Percentiles rank a stretch among this genome's conserved stretches.
phyloP scores from a whole-genome alignment of 2,329 filamentous ascomycete genomes.

The Bisporella sp. region DNA sequence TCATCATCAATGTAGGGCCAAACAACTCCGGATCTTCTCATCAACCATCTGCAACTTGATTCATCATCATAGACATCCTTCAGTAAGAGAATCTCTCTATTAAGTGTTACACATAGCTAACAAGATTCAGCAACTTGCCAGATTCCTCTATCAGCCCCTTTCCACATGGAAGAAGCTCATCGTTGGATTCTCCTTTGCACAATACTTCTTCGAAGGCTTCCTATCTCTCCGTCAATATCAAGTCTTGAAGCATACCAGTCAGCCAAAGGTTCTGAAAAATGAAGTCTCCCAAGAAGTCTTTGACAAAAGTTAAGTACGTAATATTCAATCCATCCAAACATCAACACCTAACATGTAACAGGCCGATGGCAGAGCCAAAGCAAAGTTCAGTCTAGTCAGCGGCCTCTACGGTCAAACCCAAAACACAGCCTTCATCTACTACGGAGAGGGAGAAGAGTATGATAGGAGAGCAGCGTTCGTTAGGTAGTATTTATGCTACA shows the following conservation, averaged over 20 bases:
- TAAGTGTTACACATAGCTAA: no score
- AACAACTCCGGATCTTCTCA: no score
- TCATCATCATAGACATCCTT: no score
- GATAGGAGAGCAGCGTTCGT: no score
- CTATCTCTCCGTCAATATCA: constrained; percentile 86
- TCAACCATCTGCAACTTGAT: no score
- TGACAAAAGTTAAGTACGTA: constrained; percentile 75
- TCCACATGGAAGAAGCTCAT: constrained; percentile 98
- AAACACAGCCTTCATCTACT: constrained; percentile 83
- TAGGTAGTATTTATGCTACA: no score
- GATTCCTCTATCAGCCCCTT: constrained; percentile 79
- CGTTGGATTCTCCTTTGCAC: constrained; percentile 85
- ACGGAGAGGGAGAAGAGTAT: no score
- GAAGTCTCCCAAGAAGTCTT: constrained; percentile 88
- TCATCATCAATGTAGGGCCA: no score
- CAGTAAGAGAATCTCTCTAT: no score
- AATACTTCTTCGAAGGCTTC: constrained; percentile 86
- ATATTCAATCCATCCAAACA: constrained; percentile 2
- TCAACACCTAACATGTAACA: constrained; percentile 26
- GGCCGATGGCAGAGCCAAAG: constrained; percentile 93
- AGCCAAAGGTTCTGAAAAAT: constrained; percentile 79
- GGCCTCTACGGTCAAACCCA: constrained; percentile 81
- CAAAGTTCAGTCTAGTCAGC: constrained; percentile 76
- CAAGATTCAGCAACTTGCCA: constrained; percentile 60
- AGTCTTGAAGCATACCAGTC: constrained; percentile 70